Evolutionary conservation across 23 red algal species (phyloP).

Genomic region (Pyropia yezoensis): DNA sequence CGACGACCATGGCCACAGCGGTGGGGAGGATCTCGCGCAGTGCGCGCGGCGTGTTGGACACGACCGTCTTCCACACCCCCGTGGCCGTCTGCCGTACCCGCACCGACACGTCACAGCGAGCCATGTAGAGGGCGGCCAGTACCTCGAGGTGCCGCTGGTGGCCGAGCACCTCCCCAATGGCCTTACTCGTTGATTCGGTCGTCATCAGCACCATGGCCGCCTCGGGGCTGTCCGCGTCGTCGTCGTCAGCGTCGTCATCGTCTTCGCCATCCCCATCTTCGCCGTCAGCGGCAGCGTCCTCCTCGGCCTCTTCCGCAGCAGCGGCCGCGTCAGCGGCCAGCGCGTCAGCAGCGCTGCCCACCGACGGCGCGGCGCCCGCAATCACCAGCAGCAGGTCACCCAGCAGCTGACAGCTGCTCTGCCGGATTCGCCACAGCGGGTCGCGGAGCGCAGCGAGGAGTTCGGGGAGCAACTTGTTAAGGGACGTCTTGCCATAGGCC

Average conservation of each 20-base stretch:
- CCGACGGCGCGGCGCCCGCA: conserved; percentile 32
- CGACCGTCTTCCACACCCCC: conserved; percentile 78
- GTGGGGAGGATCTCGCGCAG: conserved; percentile 77
- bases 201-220: conserved; percentile 54
- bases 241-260: conserved; percentile 30
- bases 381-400: conserved; percentile 70
- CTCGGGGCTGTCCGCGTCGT: conserved; percentile 43
- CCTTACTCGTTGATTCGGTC: conserved; percentile 45
- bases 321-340: background rate
- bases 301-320: conserved; percentile 25
- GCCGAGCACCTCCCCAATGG: conserved; percentile 60
- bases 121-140: conserved; percentile 67
- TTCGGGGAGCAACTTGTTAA: conserved; percentile 45
- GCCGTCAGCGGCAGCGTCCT: conserved; percentile 9
- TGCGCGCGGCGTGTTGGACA: conserved; percentile 70
- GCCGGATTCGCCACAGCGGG: conserved; percentile 73
- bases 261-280: conserved; percentile 3
- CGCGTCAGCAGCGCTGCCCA: conserved; percentile 19
- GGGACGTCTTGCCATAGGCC: conserved; percentile 59
- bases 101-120: conserved; percentile 61
- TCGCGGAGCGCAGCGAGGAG: conserved; percentile 50
- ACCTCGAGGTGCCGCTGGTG: conserved; percentile 35
- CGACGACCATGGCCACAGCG: conserved; percentile 54
- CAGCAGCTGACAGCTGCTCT: conserved; percentile 56
- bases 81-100: conserved; percentile 57